A percentile compares a stretch with the other conserved stretches of the same genome.
These are phyloP conservation scores for Beauveria varroae DNA, from an alignment of 2,329 filamentous ascomycete species.

Conservation along the genomic window DNA sequence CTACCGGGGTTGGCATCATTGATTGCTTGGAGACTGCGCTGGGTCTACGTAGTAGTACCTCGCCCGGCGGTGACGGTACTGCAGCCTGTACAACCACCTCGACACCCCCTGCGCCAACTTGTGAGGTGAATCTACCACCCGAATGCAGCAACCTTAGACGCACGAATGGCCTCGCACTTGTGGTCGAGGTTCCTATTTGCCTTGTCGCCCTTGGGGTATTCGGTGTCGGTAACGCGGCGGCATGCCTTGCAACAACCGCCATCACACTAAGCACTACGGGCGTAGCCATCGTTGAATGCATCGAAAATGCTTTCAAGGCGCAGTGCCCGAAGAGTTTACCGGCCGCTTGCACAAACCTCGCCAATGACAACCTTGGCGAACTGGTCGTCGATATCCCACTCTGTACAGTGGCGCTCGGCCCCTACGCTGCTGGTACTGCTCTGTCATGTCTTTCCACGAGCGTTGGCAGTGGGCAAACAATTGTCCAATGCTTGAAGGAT, in stretches of 20 bases:
- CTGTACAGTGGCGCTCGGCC: not conserved
- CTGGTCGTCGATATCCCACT: not conserved
- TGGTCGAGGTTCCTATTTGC: not conserved
- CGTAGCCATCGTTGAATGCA: not conserved
- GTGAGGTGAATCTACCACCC: not conserved
- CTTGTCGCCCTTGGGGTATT: not conserved
- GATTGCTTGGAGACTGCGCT: not conserved
- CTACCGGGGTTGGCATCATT: not conserved
- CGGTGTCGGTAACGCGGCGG: not conserved
- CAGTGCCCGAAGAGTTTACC: not conserved
- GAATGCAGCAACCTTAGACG: not conserved
- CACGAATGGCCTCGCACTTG: not conserved
- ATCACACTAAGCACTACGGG: not conserved
- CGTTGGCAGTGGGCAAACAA: not conserved
- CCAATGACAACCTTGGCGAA: not conserved
- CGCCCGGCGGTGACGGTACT: not conserved
- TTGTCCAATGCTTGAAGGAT: slow-evolving; percentile 1
- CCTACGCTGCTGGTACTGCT: not conserved
- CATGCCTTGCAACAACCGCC: not conserved
- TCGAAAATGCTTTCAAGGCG: not conserved
- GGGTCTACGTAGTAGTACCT: not conserved
- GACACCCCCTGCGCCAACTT: not conserved
- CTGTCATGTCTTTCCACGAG: not conserved
- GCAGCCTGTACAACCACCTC: not conserved
- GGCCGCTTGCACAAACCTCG: not conserved